These are phyloP conservation scores for Amanita thiersii DNA, from an alignment of 768 basidiomycete species.

Conservation along the genomic window DNA sequence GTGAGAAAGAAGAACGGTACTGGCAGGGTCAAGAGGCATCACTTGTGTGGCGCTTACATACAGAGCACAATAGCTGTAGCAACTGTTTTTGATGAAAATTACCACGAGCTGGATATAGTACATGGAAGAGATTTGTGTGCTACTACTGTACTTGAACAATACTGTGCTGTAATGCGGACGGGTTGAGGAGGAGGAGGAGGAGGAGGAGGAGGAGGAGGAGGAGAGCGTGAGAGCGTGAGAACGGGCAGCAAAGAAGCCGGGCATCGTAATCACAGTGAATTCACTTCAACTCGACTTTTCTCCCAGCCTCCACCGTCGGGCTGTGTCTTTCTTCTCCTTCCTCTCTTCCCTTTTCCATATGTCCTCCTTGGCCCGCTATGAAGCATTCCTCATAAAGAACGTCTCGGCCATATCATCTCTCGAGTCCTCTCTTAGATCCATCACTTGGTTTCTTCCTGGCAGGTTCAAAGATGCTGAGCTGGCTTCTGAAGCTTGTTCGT, in stretches of 20 bases:
- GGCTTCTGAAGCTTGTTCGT: constrained; percentile 90
- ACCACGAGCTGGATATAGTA: too few species aligned
- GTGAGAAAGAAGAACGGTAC: constrained; percentile 4
- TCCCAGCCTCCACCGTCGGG: constrained; percentile 1
- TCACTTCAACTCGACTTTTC: too few species aligned
- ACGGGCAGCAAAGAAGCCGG: background rate
- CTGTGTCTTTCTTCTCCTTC: constrained; percentile 5
- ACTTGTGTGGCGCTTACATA: too few species aligned
- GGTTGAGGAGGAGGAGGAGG: too few species aligned
- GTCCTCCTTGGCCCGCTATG: constrained; percentile 68
- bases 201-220: background rate
- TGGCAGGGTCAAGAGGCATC: constrained; percentile 8
- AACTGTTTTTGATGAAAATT: too few species aligned
- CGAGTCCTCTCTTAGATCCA: constrained; percentile 80
- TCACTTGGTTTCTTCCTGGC: constrained; percentile 95
- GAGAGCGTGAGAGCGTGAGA: constrained; percentile 4
- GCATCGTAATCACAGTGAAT: constrained; percentile 1
- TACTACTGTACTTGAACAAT: too few species aligned
- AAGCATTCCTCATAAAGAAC: constrained; percentile 78
- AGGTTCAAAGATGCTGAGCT: constrained; percentile 97
- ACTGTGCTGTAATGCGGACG: too few species aligned
- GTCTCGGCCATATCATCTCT: constrained; percentile 79
- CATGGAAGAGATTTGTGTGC: too few species aligned
- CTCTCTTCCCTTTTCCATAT: constrained; percentile 25
- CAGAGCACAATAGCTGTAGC: too few species aligned